A percentile compares a stretch with the other conserved stretches of the same genome.
These are phyloP conservation scores for Verticillium dahliae DNA, from an alignment of 2,329 filamentous ascomycete species.

Conservation along the genomic window DNA sequence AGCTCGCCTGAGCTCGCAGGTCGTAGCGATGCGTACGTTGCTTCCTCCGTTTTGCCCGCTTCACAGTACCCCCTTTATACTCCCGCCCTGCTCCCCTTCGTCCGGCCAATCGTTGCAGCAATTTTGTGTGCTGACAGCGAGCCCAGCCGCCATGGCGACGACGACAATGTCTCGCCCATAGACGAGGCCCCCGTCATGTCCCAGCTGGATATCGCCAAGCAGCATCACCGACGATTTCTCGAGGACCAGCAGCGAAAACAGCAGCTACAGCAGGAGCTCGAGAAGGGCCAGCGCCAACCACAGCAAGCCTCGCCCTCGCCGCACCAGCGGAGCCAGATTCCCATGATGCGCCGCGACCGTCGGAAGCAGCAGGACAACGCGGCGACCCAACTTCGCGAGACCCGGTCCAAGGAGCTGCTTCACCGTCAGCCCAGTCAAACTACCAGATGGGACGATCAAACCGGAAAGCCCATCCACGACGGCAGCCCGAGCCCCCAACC, in stretches of 20 bases:
- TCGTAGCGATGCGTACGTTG: constrained; percentile 33
- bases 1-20: constrained; percentile 46
- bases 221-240: constrained; percentile 11
- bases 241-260: constrained; percentile 12
- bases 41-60: not conserved
- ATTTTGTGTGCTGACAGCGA: constrained; percentile 10
- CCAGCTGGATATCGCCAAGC: constrained; percentile 15
- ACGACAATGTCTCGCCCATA: constrained; percentile 44
- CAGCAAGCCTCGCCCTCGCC: constrained; percentile 11
- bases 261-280: constrained; percentile 6
- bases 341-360: constrained; percentile 45
- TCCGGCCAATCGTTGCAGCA: not conserved
- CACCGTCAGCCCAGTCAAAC: constrained; percentile 24
- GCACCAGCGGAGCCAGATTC: constrained; percentile 36
- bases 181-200: constrained; percentile 35
- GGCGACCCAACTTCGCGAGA: not conserved
- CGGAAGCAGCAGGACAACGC: constrained; percentile 32
- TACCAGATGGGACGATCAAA: constrained; percentile 58
- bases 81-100: not conserved
- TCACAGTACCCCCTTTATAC: not conserved
- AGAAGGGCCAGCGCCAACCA: constrained; percentile 9
- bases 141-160: constrained; percentile 3
- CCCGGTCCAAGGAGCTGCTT: constrained; percentile 8
- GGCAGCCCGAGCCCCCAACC: constrained; percentile 53
- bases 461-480: constrained; percentile 57